phyloP scores from a whole-genome alignment of 2,329 filamentous ascomycete genomes.

The Trichoderma sp. region DNA sequence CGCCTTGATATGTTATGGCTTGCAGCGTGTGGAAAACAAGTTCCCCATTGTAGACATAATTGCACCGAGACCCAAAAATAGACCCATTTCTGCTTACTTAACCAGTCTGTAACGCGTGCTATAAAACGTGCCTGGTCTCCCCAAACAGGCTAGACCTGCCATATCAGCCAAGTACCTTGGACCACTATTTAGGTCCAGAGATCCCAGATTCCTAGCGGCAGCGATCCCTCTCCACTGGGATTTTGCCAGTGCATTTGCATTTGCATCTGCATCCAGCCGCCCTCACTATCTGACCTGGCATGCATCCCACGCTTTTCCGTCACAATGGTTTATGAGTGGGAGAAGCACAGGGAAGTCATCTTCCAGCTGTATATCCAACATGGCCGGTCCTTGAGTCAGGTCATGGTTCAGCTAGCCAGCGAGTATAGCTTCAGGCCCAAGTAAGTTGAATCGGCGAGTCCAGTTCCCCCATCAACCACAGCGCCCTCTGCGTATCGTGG shows the following conservation, averaged over 20 bases:
- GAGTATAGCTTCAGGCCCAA: background rate
- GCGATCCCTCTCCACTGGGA: too few relatives aligned
- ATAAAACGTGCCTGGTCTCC: too few relatives aligned
- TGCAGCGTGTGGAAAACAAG: too few relatives aligned
- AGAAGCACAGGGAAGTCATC: background rate
- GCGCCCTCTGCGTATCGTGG: background rate
- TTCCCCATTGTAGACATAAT: too few relatives aligned
- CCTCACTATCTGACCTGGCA: background rate
- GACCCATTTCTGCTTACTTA: too few relatives aligned
- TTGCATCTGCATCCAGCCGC: background rate
- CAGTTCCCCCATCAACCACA: background rate
- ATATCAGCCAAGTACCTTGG: background rate
- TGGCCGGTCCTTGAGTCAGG: background rate
- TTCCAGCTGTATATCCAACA: background rate
- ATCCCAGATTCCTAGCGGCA: too few relatives aligned
- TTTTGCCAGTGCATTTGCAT: too few relatives aligned
- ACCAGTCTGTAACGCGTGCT: too few relatives aligned
- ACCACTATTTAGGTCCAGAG: background rate
- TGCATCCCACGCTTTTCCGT: background rate
- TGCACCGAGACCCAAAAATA: too few relatives aligned
- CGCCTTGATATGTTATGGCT: too few relatives aligned
- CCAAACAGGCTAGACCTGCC: too few relatives aligned
- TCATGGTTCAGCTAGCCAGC: background rate
- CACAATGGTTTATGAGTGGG: background rate
- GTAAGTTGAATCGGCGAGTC: background rate